A percentile compares a stretch with the other conserved stretches of the same genome.
Evolutionary conservation across 1,139 yeast species (phyloP).

Genomic region (Magnusiomyces magnusii): DNA sequence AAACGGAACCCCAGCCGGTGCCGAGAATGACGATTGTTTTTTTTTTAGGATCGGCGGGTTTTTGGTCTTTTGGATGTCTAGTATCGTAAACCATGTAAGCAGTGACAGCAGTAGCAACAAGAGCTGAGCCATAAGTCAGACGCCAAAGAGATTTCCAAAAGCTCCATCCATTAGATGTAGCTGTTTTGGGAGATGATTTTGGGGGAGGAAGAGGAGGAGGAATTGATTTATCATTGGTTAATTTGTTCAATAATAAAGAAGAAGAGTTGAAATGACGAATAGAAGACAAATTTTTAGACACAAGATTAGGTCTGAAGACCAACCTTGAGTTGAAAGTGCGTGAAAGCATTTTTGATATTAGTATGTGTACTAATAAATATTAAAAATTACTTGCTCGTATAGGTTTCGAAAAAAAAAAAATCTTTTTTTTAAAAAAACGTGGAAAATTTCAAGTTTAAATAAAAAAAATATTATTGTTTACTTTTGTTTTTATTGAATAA

Average conservation of each 20-base stretch:
- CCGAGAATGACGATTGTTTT: slow-evolving; percentile 87
- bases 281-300: background rate
- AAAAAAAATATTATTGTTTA: too few species aligned
- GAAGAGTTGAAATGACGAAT: background rate
- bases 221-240: background rate
- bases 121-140: slow-evolving; percentile 27
- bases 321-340: background rate
- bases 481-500: too few species aligned
- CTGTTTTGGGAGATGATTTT: background rate
- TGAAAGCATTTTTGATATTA: background rate
- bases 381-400: too few species aligned
- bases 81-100: slow-evolving; percentile 33
- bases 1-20: slow-evolving; percentile 69
- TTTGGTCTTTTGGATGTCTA: slow-evolving; percentile 35
- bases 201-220: background rate
- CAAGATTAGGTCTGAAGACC: background rate
- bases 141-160: slow-evolving; percentile 31
- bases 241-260: background rate
- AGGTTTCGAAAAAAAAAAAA: too few species aligned
- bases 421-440: too few species aligned
- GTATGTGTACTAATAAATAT: background rate
- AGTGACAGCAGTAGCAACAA: slow-evolving; percentile 29
- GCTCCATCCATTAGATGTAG: too few species aligned
- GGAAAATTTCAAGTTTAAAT: too few species aligned
- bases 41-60: slow-evolving; percentile 45